Evolutionary conservation across 2,329 filamentous ascomycete species (phyloP).

Genomic region (Epichloe gansuensis): DNA sequence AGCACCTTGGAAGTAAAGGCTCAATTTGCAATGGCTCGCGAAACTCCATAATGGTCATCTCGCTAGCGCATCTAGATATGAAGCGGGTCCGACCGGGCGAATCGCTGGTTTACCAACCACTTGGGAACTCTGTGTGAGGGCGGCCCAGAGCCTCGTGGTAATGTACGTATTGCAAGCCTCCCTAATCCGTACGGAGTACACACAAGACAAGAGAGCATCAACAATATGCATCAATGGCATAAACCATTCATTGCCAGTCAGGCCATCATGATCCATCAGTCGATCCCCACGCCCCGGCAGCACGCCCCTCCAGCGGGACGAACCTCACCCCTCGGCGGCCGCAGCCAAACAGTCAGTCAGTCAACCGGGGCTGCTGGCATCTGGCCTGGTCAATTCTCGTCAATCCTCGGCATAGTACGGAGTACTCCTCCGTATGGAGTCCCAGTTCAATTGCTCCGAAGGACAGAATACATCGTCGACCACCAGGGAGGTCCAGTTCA

Average conservation of each 20-base stretch:
- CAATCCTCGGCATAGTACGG: too few relatives aligned
- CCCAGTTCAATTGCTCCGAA: too few relatives aligned
- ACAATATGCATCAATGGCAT: too few relatives aligned
- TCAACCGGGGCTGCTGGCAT: too few relatives aligned
- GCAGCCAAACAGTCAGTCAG: too few relatives aligned
- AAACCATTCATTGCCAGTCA: background rate
- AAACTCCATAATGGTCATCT: background rate
- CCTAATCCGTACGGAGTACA: too few relatives aligned
- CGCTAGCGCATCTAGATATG: background rate
- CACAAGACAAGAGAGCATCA: background rate
- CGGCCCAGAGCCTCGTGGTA: background rate
- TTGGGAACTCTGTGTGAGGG: background rate
- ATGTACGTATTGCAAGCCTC: background rate
- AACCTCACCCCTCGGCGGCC: too few relatives aligned
- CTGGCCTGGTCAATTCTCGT: too few relatives aligned
- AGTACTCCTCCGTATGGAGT: too few relatives aligned
- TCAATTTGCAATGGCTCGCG: background rate
- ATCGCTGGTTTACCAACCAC: background rate
- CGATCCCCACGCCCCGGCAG: too few relatives aligned
- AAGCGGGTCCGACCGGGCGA: background rate
- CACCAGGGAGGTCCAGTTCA: background rate
- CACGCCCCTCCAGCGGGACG: too few relatives aligned
- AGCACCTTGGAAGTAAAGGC: background rate
- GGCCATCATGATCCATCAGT: too few relatives aligned
- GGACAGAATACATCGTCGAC: background rate